Base-by-base conservation (phyloP, 1,284 basidiomycete genomes). In the Boletus nobilissimus region DNA sequence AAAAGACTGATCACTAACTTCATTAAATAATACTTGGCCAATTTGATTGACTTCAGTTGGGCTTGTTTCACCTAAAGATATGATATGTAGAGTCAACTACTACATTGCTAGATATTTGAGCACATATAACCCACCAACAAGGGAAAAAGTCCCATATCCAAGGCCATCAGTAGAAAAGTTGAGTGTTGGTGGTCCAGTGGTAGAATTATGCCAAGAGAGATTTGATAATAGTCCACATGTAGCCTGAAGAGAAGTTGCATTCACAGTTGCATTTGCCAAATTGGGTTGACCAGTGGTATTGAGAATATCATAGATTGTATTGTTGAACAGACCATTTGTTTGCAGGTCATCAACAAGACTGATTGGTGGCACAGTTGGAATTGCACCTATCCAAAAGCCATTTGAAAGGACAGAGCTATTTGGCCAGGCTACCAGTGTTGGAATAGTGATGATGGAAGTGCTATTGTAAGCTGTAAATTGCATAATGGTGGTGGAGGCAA, bases 401-500 rank as follows among this genome's bases (percentile, higher is more conserved):
- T 65, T 54, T 39, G 24, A 32, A 32, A 76, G 16, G 10, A 24
- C 16, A 72, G 67, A 36, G 3, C 13, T 60, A 10, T 68, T 67
- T 57, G 79, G 73, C 67, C 73, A 80, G 13, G 62, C 3, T 1
- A 72, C 0, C 34, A 2, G 7, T 29, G 80, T 76, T 36, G 34
- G 60, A 10, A 79, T 2, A 29, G 11, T 1, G 22, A 62, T 54
- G 6, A 1, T 32, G 2, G 63, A 69, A 3, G 62, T 66, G 29
- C 32, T 73, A 29, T 79, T 74, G 32, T 72, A 76, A 1, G 79
- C 65, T 32, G 63, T 76, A 29, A 80, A 80, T 38, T 80, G 57
- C 79, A 80, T 79, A 63, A 79, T 80, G 38, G 79, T 67, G 11
- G 73, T 46, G 8, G 79, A 76, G 22, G 71, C 24, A 34, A 78